Conservation (phyloP, 1,284 basidiomycete species). For the Naganishia sp. region DNA sequence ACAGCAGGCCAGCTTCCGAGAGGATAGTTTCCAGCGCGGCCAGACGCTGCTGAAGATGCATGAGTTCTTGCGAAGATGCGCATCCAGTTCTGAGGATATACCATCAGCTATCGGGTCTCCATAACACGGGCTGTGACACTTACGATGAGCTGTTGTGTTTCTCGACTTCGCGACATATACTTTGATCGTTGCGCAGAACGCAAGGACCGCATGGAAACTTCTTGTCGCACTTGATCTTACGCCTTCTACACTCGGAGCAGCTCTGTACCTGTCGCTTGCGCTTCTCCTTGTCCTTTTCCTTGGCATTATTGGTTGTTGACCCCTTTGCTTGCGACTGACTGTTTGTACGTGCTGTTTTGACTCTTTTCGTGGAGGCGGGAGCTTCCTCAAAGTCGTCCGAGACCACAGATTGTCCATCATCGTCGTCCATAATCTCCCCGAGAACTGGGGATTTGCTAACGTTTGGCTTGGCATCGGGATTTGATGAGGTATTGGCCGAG, state of each 20-base stretch:
- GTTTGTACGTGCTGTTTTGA: constrained; percentile 13
- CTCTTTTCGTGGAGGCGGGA: constrained; percentile 4
- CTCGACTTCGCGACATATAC: constrained; percentile 54
- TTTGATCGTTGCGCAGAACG: constrained; percentile 50
- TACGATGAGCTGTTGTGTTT: constrained; percentile 36
- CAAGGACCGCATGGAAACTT: constrained; percentile 52
- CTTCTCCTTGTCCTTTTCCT: constrained; percentile 43
- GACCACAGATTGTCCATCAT: constrained; percentile 22
- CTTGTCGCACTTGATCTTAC: constrained; percentile 56
- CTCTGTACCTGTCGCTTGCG: constrained; percentile 53
- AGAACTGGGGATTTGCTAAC: constrained; percentile 11
- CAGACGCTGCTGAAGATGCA: constrained; percentile 50
- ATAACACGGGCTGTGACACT: constrained; percentile 1
- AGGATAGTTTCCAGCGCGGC: constrained; percentile 52
- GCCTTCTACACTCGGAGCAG: constrained; percentile 54
- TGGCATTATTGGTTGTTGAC: constrained; percentile 1
- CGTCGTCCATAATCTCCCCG: constrained; percentile 10
- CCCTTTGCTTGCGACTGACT: constrained; percentile 19
- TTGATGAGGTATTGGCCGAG: not conserved
- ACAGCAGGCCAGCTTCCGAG: constrained; percentile 46
- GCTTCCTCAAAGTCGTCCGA: constrained; percentile 25
- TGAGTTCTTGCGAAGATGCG: constrained; percentile 50
- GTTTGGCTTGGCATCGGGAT: constrained; percentile 1
- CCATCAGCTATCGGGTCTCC: not conserved
- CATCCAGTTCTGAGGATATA: constrained; percentile 39